Percentiles rank a stretch among this genome's conserved stretches.
Evolutionary conservation across 192 early-diverging fungal species (phyloP).

Genomic region (Geosiphon pyriformis): DNA sequence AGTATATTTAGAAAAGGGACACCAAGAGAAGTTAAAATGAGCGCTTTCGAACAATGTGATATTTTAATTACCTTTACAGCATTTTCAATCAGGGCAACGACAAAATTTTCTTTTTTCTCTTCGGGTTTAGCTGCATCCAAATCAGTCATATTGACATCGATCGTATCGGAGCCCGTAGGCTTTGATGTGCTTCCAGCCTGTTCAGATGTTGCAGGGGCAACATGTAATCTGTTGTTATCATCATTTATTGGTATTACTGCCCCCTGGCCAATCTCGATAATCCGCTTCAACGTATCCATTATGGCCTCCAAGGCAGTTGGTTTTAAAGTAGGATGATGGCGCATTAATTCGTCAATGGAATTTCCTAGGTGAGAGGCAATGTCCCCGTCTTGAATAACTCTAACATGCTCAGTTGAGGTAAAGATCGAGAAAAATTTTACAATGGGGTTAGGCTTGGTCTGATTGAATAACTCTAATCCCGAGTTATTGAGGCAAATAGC

Average conservation of each 20-base stretch:
- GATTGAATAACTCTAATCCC: conserved; percentile 80
- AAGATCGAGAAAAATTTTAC: conserved; percentile 70
- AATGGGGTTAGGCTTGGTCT: conserved; percentile 64
- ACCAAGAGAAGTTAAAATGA: too few relatives aligned
- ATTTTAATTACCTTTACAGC: conserved; percentile 50
- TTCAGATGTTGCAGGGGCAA: conserved; percentile 47
- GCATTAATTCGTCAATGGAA: conserved; percentile 90
- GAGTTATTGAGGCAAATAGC: conserved; percentile 89
- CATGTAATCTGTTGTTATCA: conserved; percentile 41
- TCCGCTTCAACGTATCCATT: conserved; percentile 58
- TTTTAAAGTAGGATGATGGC: conserved; percentile 88
- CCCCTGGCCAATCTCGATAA: conserved; percentile 55
- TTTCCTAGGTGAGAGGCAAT: conserved; percentile 78
- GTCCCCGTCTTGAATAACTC: conserved; percentile 75
- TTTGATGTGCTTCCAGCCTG: conserved; percentile 25
- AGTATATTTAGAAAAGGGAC: not conserved
- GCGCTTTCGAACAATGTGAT: too few relatives aligned
- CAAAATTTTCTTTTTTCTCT: conserved; percentile 50
- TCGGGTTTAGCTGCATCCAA: conserved; percentile 33
- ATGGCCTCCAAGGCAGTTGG: conserved; percentile 65
- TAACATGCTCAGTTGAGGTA: conserved; percentile 69
- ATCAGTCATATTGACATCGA: conserved; percentile 24
- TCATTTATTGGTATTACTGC: conserved; percentile 32
- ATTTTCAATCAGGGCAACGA: conserved; percentile 60
- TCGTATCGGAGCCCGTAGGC: conserved; percentile 24